Percentiles rank a stretch among this genome's conserved stretches.
Conservation (phyloP, 1,139 yeast genomes). For the Pichia sp. region DNA sequence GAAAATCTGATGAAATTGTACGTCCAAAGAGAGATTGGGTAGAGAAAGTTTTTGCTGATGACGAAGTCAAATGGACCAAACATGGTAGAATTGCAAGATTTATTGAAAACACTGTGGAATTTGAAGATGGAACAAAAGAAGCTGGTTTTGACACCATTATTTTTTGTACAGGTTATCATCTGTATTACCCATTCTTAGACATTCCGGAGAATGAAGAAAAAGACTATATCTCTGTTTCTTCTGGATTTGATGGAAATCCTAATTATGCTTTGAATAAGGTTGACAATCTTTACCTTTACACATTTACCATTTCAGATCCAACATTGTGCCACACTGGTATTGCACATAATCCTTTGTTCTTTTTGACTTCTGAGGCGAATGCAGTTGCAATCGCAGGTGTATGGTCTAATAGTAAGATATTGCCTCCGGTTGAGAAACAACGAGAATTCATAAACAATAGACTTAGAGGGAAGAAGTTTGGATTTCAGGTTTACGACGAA, state of each 20-base stretch:
- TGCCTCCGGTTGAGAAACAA: conserved; percentile 29
- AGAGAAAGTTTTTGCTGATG: conserved; percentile 1
- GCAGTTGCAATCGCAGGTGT: conserved; percentile 47
- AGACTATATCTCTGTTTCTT: conserved; percentile 22
- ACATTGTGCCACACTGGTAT: conserved; percentile 42
- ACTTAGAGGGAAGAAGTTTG: conserved; percentile 19
- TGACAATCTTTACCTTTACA: conserved; percentile 39
- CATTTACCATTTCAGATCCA: conserved; percentile 42
- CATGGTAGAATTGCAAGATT: conserved; percentile 19
- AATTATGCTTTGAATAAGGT: conserved; percentile 23
- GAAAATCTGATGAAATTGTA: background rate
- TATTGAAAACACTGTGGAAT: conserved; percentile 28
- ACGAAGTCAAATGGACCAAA: conserved; percentile 2
- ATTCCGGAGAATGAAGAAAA: conserved; percentile 25
- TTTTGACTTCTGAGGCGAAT: conserved; percentile 42
- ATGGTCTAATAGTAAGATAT: conserved; percentile 33
- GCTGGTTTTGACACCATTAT: conserved; percentile 38
- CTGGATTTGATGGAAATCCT: conserved; percentile 19
- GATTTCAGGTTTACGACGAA: conserved; percentile 35
- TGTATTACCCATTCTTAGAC: conserved; percentile 38
- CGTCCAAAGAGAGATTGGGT: conserved; percentile 4
- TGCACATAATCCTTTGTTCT: conserved; percentile 39
- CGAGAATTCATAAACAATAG: conserved; percentile 23
- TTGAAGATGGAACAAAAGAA: conserved; percentile 37
- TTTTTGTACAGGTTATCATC: conserved; percentile 47